Conservation (phyloP, 75 land plant genomes). For the Pinus tabuliformis region DNA sequence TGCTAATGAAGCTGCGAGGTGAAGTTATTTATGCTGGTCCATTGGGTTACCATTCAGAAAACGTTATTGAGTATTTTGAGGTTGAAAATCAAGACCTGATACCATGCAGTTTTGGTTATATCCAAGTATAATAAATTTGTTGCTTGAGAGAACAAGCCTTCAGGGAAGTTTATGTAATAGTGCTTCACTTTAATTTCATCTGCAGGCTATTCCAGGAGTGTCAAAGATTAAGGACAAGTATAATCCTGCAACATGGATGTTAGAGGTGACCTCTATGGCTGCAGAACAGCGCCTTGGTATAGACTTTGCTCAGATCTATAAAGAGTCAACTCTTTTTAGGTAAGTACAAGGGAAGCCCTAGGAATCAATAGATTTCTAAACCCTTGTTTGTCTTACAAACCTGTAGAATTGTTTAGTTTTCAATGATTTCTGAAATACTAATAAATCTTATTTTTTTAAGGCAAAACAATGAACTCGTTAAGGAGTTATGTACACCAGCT, state of each 20-base stretch:
- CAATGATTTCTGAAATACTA: neutral
- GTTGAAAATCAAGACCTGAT: slow-evolving; percentile 8
- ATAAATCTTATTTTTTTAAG: slow-evolving; percentile 7
- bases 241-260: slow-evolving; percentile 83
- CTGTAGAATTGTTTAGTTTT: neutral
- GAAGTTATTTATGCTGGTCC: slow-evolving; percentile 53
- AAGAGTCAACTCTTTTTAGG: slow-evolving; percentile 48
- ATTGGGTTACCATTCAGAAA: slow-evolving; percentile 50
- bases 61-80: slow-evolving; percentile 65
- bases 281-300: slow-evolving; percentile 47
- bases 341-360: slow-evolving; percentile 9
- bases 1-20: slow-evolving; percentile 73
- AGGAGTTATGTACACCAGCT: slow-evolving; percentile 44
- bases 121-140: neutral
- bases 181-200: neutral
- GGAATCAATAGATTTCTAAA: neutral
- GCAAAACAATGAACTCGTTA: slow-evolving; percentile 32
- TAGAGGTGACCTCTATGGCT: slow-evolving; percentile 47
- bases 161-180: neutral
- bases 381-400: neutral
- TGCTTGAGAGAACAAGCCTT: neutral
- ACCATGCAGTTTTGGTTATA: neutral
- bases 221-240: slow-evolving; percentile 50
- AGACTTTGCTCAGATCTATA: slow-evolving; percentile 53
- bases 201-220: slow-evolving; percentile 44